Percentiles rank a stretch among this genome's conserved stretches.
Conservation (phyloP, 2,329 filamentous ascomycete species). For the Fulvia fulva region DNA sequence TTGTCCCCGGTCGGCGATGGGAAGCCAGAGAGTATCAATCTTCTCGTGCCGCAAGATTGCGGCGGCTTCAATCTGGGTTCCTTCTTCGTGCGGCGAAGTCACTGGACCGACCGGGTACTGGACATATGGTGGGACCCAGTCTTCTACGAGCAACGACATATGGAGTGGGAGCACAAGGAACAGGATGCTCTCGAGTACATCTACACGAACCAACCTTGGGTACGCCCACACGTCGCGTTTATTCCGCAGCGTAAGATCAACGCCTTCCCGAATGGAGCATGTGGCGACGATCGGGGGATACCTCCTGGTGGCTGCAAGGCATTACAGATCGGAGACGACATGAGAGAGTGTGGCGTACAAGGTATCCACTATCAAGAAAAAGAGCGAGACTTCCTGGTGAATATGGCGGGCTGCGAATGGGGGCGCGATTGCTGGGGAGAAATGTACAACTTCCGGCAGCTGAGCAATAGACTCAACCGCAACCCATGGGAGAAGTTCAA, state of each 20-base stretch:
- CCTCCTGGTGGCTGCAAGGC: slow-evolving; percentile 42
- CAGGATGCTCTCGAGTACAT: slow-evolving; percentile 92
- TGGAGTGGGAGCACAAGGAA: slow-evolving; percentile 99
- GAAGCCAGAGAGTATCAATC: slow-evolving; percentile 71
- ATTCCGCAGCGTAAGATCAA: slow-evolving; percentile 89
- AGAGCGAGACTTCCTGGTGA: slow-evolving; percentile 89
- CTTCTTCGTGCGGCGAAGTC: slow-evolving; percentile 81
- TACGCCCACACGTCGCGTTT: slow-evolving; percentile 83
- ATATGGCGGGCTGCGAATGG: slow-evolving; percentile 98
- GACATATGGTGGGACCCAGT: slow-evolving; percentile 99
- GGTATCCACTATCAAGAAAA: slow-evolving; percentile 77
- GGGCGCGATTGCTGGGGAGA: slow-evolving; percentile 96
- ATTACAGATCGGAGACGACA: slow-evolving; percentile 21
- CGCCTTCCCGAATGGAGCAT: slow-evolving; percentile 87
- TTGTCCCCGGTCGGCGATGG: slow-evolving; percentile 74
- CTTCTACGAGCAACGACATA: slow-evolving; percentile 95
- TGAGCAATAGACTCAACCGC: slow-evolving; percentile 86
- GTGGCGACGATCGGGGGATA: slow-evolving; percentile 71
- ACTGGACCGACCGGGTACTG: slow-evolving; percentile 85
- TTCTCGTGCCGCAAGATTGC: slow-evolving; percentile 90
- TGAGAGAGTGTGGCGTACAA: slow-evolving; percentile 31
- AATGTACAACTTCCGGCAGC: slow-evolving; percentile 91
- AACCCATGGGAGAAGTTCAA: slow-evolving; percentile 69
- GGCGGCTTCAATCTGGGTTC: slow-evolving; percentile 94
- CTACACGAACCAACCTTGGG: slow-evolving; percentile 88